These are phyloP conservation scores for Moniliella sp. DNA, from an alignment of 1,284 basidiomycete species.

Conservation along the genomic window DNA sequence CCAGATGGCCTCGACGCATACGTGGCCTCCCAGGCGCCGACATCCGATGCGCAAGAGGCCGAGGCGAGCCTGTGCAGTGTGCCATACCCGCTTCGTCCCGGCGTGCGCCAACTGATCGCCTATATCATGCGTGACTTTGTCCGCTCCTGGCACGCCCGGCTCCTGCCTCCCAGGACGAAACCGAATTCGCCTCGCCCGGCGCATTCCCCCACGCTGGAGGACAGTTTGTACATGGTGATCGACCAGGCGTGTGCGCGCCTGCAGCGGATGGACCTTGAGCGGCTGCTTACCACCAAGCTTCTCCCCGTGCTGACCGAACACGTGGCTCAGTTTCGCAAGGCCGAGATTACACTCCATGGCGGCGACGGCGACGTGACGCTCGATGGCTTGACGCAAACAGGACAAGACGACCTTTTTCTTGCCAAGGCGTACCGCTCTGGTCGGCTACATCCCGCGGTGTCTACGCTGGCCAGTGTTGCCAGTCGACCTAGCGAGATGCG, in stretches of 20 bases:
- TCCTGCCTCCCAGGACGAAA: no score
- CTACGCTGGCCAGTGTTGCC: slow-evolving; percentile 57
- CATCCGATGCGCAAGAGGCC: no score
- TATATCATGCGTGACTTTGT: slow-evolving; percentile 22
- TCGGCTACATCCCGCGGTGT: slow-evolving; percentile 55
- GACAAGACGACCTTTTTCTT: slow-evolving; percentile 61
- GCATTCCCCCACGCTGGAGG: slow-evolving; percentile 64
- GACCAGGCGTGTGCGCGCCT: slow-evolving; percentile 43
- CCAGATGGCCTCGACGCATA: no score
- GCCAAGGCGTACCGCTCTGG: slow-evolving; percentile 36
- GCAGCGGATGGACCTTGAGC: slow-evolving; percentile 49
- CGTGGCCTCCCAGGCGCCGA: no score
- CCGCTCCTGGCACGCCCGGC: slow-evolving; percentile 42
- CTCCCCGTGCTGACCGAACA: slow-evolving; percentile 69
- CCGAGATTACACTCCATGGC: slow-evolving; percentile 59
- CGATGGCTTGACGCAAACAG: no score
- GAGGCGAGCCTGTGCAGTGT: no score
- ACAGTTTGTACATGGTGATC: slow-evolving; percentile 49
- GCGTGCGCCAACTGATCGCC: slow-evolving; percentile 6
- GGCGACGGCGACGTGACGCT: slow-evolving; percentile 55
- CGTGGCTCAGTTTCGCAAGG: slow-evolving; percentile 68
- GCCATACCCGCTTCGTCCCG: no score
- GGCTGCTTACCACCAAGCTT: slow-evolving; percentile 57
- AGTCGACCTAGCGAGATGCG: slow-evolving; percentile 67
- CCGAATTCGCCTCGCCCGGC: no score